Percentiles rank a stretch among this genome's conserved stretches.
Conservation (phyloP, 2,329 filamentous ascomycete genomes). For the Fusarium sp. region DNA sequence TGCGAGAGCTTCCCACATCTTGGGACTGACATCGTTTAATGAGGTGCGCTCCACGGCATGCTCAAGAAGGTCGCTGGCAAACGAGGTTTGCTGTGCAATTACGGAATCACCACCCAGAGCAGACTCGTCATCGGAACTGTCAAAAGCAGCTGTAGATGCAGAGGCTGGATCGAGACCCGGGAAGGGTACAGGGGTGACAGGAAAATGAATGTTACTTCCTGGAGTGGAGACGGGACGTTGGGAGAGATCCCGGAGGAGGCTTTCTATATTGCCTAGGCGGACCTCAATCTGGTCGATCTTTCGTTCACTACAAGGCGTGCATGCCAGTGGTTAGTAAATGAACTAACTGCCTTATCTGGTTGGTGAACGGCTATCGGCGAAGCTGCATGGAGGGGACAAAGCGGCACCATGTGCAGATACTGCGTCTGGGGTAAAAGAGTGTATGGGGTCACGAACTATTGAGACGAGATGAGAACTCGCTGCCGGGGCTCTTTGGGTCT, state of each 20-base stretch:
- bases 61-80: conserved; percentile 66
- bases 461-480: conserved; percentile 68
- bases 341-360: neutral
- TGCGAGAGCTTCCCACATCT: conserved; percentile 64
- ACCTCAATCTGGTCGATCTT: conserved; percentile 64
- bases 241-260: conserved; percentile 55
- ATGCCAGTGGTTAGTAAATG: conserved; percentile 14
- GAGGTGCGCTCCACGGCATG: conserved; percentile 63
- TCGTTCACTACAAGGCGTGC: conserved; percentile 56
- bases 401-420: conserved; percentile 3
- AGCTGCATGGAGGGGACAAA: neutral
- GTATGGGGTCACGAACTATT: conserved; percentile 61
- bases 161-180: conserved; percentile 37
- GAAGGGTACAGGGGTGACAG: conserved; percentile 41
- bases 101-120: conserved; percentile 62
- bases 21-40: conserved; percentile 58
- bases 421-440: neutral
- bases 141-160: conserved; percentile 50
- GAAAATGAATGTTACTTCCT: conserved; percentile 39
- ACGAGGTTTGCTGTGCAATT: conserved; percentile 63
- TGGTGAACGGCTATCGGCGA: neutral
- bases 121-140: conserved; percentile 56
- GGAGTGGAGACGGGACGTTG: conserved; percentile 42
- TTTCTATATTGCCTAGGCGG: conserved; percentile 59
- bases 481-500: conserved; percentile 66